Evolutionary conservation across 1,284 basidiomycete species (phyloP), one percentile per base, ranked within the genome.

Genomic region (Ganoderma meredithae): DNA sequence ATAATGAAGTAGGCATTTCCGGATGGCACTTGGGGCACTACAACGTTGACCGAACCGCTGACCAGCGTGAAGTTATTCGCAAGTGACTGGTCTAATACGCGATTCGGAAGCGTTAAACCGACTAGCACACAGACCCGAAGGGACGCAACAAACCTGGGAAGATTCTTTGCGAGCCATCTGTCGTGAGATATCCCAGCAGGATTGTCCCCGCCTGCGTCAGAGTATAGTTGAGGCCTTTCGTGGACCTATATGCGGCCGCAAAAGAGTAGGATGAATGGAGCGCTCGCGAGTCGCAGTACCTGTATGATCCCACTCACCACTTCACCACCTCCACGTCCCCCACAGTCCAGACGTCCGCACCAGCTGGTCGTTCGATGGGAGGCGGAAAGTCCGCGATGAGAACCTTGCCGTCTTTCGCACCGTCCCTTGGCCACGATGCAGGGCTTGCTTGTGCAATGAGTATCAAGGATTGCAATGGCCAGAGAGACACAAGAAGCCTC

Each of bases 381-480:
- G 53, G 53, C 17, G 53, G 53, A 33, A 55, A 55, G 31, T 55
- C 53, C 27, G 53, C 53, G 17, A 55, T 55, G 53, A 55, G 53
- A 33, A 55, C 27, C 31, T 55, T 27, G 53, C 17, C 8, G 33
- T 19, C 31, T 15, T 55, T 55, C 27, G 6, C 15, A 22, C 7
- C 53, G 7, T 55, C 53, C 25, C 22, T 25, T 10, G 22, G n/a
- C 44, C n/a, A 25, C 3, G 19, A 19, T 8, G 17, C 7, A 7
- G 53, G 31, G 31, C 53, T 55, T 55, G 53, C 53, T 55, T 7
- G 53, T 27, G 27, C 53, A 33, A 33, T n/a, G 9, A 55, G 19
- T 27, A 31, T 19, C 27, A 33, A 33, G 9, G 36, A 39, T 3
- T 22, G 36, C 56, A 58, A 39, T n/a, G 36, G 12, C 36, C 56